Evolutionary conservation across 2,329 filamentous ascomycete genomes (phyloP), one percentile per base, ranked within the genome.

Genomic region (Metarhizium brunneum): DNA sequence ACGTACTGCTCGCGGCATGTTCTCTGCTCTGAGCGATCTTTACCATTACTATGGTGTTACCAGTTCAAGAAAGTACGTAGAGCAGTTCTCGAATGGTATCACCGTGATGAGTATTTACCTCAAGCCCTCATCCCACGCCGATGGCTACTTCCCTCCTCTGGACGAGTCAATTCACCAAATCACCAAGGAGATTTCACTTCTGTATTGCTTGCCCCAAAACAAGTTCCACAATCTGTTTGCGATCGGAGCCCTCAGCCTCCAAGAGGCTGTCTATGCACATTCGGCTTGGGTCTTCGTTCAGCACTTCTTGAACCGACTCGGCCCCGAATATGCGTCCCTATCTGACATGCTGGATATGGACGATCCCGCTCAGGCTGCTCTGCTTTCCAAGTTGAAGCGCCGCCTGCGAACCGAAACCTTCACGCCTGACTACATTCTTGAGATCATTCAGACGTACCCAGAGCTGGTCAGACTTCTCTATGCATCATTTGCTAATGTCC

Each of bases 31-130:
- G 64, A 95, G 90, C 61, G 92, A 97, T 70, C 79, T 99, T 42
- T 99, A 99, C 77, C 94, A 99, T 76, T 97, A 96, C 82, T 99
- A 99, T 68, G 92, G 94, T 47, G 82, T 97, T 59, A 99, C 94
- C 2, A 95, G 90, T 66, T 94, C 94, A 32, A 83, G 94, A 64
- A 99, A 99, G 76, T 99, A 99, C 68, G 88, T 99, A 50, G 90
- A 99, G 75, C 94, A 97, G 74, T 99, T 99, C 79, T 94, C 92
- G 67, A 99, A 99, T 71, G 94, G 94, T 59, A 95, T 96, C 69
- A 95, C 90, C 14, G 88, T 97, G 71, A 95, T 97, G 81, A 96
- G 91, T 63, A 83, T 96, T 60, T 99, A 99, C 73, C 81, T 99
- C 58, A 86, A 87, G 62, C 91, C 90, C 25, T 80, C 87, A 18